These are phyloP conservation scores for Coniosporium tulheliwenetii DNA, from an alignment of 2,329 filamentous ascomycete genomes.

Conservation along the genomic window DNA sequence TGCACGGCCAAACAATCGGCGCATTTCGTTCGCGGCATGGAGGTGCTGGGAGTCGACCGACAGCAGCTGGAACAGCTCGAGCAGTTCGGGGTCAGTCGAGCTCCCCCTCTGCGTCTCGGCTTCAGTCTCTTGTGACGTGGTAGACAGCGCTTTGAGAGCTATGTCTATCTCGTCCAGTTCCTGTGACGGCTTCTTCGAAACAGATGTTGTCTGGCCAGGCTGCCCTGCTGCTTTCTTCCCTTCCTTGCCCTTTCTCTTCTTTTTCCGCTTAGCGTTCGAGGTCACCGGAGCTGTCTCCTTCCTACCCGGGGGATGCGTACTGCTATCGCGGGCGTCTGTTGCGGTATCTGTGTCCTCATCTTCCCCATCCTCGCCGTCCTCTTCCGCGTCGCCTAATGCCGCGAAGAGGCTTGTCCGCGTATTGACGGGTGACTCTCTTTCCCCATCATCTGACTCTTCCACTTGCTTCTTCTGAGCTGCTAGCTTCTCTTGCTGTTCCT, in stretches of 20 bases:
- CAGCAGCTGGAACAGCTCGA: constrained; percentile 38
- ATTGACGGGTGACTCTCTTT: constrained; percentile 18
- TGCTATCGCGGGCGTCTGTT: constrained; percentile 2
- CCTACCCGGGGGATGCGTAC: too few relatives aligned
- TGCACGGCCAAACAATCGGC: constrained; percentile 51
- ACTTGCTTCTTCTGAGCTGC: constrained; percentile 20
- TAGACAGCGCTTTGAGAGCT: constrained; percentile 43
- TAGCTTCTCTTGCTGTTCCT: constrained; percentile 27
- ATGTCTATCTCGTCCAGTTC: constrained; percentile 49
- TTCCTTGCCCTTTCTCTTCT: constrained; percentile 44
- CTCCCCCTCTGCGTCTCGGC: constrained; percentile 7
- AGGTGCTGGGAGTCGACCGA: constrained; percentile 56
- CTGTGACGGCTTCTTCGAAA: constrained; percentile 3
- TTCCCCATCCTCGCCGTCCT: constrained; percentile 17
- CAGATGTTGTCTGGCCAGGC: too few relatives aligned
- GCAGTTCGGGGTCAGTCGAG: constrained; percentile 19
- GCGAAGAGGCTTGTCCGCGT: constrained; percentile 28
- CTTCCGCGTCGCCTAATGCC: constrained; percentile 21
- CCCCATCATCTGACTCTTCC: constrained; percentile 15
- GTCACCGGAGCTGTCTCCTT: too few relatives aligned
- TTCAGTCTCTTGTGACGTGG: constrained; percentile 8
- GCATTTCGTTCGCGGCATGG: constrained; percentile 86
- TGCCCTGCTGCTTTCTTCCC: constrained; percentile 26
- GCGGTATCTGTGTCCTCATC: constrained; percentile 5
- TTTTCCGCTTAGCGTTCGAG: constrained; percentile 19